Base-by-base conservation (phyloP, 78 protist species). In the Emiliania huxleyi region DNA sequence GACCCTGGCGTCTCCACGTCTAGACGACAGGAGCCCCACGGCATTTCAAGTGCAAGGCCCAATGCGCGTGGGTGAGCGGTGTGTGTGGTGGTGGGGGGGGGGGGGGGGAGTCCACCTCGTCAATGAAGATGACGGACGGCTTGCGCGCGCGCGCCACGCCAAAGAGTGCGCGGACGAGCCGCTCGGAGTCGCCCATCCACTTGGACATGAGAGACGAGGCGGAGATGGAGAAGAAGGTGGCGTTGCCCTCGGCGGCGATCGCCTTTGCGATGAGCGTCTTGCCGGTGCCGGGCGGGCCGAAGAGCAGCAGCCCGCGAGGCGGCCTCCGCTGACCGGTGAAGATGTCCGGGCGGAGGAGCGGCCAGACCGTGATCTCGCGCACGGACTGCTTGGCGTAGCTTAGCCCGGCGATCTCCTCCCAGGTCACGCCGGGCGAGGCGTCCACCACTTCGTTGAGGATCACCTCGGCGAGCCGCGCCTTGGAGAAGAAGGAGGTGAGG, bases 271-370 rank as follows among this genome's bases (percentile, higher is more conserved):
- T 83, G 96, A 97, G 43, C 29, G 98, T 97, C 95, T 97, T 94
- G 93, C 98, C 95, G 6, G 94, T 91, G 42, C 98, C 95, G 5
- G 98, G 98, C n/a, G 98, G 98, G 1, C 98, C 98, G 79, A 97
- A 97, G 44, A 97, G 97, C 90, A 97, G 89, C 5, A 97, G 79
- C 35, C 98, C 98, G 44, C 79, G 48, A 0, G 97, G 93, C 23
- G 97, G 97, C 37, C 26, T 49, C 6, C 97, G 93, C 22, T 95
- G 90, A 5, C 98, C 97, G n/a, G 33, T 18, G 89, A 96, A 96
- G 45, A 96, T 5, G 49, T 96, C 90, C 8, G 98, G 97, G 3
- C 97, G 94, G 37, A 94, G 91, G 93, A 93, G 0, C 4, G 98
- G 98, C 93, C 1, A 83, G 18, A 96, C 79, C 42, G 95, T 96